These are phyloP conservation scores for Phallus indusiatus DNA, from an alignment of 768 basidiomycete species.

Conservation along the genomic window DNA sequence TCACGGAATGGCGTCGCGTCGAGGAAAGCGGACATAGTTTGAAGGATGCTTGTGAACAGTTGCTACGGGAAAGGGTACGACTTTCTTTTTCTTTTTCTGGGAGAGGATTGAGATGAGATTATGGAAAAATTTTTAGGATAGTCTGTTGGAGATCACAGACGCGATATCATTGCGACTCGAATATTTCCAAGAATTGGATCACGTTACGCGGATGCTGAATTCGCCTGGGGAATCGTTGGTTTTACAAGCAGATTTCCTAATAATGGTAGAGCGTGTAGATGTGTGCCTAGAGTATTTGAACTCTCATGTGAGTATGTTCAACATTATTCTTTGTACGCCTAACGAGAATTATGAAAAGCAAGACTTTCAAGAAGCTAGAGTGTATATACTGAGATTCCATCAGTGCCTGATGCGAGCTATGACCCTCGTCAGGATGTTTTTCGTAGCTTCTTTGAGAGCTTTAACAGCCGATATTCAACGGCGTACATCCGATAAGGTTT, in stretches of 20 bases:
- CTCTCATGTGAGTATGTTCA: conserved; percentile 54
- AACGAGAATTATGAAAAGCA: conserved; percentile 39
- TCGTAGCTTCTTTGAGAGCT: conserved; percentile 73
- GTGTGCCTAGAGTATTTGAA: conserved; percentile 89
- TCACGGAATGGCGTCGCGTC: conserved; percentile 76
- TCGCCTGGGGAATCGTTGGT: conserved; percentile 90
- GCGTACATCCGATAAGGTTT: conserved; percentile 66
- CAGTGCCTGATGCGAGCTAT: conserved; percentile 97
- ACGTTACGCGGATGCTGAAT: conserved; percentile 88
- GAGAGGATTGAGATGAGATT: not conserved
- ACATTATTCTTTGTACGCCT: not conserved
- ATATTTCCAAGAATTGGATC: conserved; percentile 92
- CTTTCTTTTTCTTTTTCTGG: not conserved
- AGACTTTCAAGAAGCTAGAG: conserved; percentile 84
- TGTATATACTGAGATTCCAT: conserved; percentile 94
- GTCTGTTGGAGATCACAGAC: conserved; percentile 68
- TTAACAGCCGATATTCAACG: conserved; percentile 71
- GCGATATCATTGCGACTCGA: conserved; percentile 74
- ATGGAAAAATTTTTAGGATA: conserved; percentile 42
- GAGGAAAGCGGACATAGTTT: conserved; percentile 89
- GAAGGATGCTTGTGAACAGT: conserved; percentile 82
- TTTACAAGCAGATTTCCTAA: conserved; percentile 81
- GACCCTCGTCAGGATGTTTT: conserved; percentile 98
- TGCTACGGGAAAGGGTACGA: conserved; percentile 83
- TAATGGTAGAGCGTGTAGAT: conserved; percentile 94